Conservation (phyloP, 1,139 yeast genomes). For the Saccharomyces hybrid region DNA sequence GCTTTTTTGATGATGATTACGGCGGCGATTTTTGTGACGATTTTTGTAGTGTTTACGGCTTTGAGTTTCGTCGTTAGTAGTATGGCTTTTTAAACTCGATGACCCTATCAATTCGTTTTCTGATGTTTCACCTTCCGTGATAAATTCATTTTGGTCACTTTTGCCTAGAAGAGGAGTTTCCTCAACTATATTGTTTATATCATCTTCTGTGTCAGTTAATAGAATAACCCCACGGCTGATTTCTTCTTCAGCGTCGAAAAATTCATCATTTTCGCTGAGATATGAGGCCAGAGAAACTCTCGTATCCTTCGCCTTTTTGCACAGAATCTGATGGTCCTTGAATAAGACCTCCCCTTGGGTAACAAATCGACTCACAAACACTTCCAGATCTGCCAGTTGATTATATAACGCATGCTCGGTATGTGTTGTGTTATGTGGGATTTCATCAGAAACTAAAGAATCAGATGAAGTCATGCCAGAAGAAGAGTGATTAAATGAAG, state of each 20-base stretch:
- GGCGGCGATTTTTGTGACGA: not conserved
- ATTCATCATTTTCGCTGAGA: conserved; percentile 27
- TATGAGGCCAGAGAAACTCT: conserved; percentile 16
- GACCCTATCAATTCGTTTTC: not conserved
- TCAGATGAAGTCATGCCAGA: conserved; percentile 13
- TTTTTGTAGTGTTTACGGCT: not conserved
- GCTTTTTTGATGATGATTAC: not conserved
- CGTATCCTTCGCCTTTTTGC: conserved; percentile 10
- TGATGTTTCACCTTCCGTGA: not conserved
- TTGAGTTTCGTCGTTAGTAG: not conserved
- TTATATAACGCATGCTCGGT: conserved; percentile 19
- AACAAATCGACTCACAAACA: conserved; percentile 16
- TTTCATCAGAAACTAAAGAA: conserved; percentile 9
- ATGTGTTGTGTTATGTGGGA: conserved; percentile 1
- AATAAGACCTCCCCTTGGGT: conserved; percentile 17
- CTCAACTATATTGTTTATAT: conserved; percentile 14
- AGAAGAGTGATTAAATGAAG: conserved; percentile 3
- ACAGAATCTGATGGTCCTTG: conserved; percentile 13
- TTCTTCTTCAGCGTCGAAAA: conserved; percentile 31
- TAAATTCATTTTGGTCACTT: not conserved
- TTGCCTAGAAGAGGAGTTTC: conserved; percentile 3
- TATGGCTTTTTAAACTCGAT: not conserved
- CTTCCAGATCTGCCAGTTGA: conserved; percentile 22
- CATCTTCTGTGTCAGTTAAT: conserved; percentile 27
- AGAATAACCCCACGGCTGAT: conserved; percentile 26